A percentile compares a stretch with the other conserved stretches of the same genome.
These are phyloP conservation scores for Cardiosporidium cionae DNA, from an alignment of 169 alveolate species.

Conservation along the genomic window DNA sequence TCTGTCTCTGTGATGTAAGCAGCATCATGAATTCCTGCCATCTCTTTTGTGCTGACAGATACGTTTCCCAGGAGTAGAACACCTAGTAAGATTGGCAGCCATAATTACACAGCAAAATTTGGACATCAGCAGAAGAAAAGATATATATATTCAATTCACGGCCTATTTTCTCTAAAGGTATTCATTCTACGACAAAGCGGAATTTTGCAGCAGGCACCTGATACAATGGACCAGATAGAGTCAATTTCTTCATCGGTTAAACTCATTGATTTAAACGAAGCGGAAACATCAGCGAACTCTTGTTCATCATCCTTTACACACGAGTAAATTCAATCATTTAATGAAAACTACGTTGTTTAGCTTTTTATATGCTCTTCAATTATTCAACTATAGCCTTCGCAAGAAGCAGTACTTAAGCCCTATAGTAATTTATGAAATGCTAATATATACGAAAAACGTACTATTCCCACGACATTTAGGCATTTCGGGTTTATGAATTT, in stretches of 20 bases:
- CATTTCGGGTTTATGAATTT: constrained; percentile 75
- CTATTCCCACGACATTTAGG: constrained; percentile 76
- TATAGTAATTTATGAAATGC: no score
- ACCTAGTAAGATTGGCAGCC: no score
- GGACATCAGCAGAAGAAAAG: no score
- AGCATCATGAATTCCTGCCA: constrained; percentile 74
- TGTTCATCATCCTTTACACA: constrained; percentile 81
- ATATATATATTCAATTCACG: no score
- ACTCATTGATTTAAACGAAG: constrained; percentile 80
- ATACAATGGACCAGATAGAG: constrained; percentile 70
- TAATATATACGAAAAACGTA: no score
- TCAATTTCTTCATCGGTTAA: constrained; percentile 71
- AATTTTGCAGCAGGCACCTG: no score
- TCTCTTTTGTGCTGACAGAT: constrained; percentile 67
- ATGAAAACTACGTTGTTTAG: background rate
- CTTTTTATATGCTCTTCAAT: no score
- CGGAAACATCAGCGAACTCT: constrained; percentile 78
- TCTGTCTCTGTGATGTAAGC: constrained; percentile 62
- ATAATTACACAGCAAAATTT: no score
- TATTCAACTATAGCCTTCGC: no score
- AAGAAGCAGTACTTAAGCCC: no score
- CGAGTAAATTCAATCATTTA: background rate
- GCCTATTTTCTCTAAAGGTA: no score
- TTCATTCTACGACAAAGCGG: no score
- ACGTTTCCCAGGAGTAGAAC: constrained; percentile 88